Conservation (phyloP, 2,329 filamentous ascomycete species). For the Fusarium austroafricanum region DNA sequence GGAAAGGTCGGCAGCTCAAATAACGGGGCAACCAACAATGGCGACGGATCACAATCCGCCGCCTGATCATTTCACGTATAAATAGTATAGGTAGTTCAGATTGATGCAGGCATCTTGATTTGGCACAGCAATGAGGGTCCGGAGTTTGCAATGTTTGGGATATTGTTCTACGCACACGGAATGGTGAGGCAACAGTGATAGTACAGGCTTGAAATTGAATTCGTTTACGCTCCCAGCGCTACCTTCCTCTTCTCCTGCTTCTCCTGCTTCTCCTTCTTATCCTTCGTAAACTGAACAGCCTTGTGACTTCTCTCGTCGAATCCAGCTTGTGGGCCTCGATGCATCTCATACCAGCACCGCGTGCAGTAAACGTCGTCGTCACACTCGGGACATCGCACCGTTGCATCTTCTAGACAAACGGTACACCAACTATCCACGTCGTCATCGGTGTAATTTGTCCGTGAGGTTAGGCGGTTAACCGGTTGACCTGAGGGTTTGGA, state of each 20-base stretch:
- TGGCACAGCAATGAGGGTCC: constrained; percentile 14
- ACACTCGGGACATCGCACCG: constrained; percentile 78
- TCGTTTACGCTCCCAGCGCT: constrained; percentile 52
- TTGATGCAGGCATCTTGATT: constrained; percentile 17
- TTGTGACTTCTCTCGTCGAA: constrained; percentile 77
- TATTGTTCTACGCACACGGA: constrained; percentile 24
- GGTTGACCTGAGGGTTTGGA: constrained; percentile 59
- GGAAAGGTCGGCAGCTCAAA: constrained; percentile 55
- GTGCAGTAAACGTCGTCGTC: constrained; percentile 79
- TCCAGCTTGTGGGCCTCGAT: constrained; percentile 74
- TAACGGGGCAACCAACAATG: constrained; percentile 18
- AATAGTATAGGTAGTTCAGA: neutral
- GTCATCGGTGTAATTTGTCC: constrained; percentile 69
- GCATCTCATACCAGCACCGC: constrained; percentile 84
- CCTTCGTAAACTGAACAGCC: constrained; percentile 68
- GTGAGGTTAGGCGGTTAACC: constrained; percentile 53
- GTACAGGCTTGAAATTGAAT: constrained; percentile 28
- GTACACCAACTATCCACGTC: constrained; percentile 83
- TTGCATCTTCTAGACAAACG: constrained; percentile 84
- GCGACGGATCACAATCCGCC: constrained; percentile 38
- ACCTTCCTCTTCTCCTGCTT: constrained; percentile 51
- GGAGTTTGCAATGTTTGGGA: constrained; percentile 29
- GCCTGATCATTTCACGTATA: constrained; percentile 22
- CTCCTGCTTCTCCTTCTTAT: constrained; percentile 50
- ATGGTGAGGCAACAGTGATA: constrained; percentile 6